These are phyloP conservation scores for Trypanosomatidae sp. DNA, from an alignment of 208 protist species.

Conservation along the genomic window DNA sequence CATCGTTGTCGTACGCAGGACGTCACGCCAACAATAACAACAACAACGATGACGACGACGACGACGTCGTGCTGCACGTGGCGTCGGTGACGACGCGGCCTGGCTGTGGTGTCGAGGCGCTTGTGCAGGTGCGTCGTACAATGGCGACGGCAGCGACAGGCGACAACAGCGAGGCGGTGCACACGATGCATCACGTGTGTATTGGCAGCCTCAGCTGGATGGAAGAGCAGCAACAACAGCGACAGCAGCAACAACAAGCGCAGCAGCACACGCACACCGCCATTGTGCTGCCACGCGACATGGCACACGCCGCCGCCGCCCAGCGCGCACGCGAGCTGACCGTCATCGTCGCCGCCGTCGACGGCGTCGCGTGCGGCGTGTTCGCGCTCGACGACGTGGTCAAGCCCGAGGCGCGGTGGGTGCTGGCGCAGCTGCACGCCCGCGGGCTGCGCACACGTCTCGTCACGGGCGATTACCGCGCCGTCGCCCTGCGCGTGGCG, in stretches of 20 bases:
- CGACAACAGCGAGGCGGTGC: no score
- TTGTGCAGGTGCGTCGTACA: slow-evolving; percentile 6
- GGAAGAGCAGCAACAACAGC: no score
- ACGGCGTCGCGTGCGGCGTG: slow-evolving; percentile 24
- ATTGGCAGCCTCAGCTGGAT: no score
- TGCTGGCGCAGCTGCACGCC: slow-evolving; percentile 49
- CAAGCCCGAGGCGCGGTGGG: slow-evolving; percentile 69
- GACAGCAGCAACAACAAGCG: neutral
- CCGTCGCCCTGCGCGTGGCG: slow-evolving; percentile 47
- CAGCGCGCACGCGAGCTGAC: slow-evolving; percentile 17
- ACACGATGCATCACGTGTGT: no score
- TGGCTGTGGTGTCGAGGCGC: slow-evolving; percentile 36
- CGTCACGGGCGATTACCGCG: slow-evolving; percentile 76
- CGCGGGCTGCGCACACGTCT: slow-evolving; percentile 36
- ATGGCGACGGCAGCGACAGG: neutral
- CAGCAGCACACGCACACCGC: slow-evolving; percentile 1
- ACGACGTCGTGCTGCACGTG: slow-evolving; percentile 9
- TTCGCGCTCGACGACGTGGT: slow-evolving; percentile 74
- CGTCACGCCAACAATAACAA: no score
- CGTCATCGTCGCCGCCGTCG: slow-evolving; percentile 67
- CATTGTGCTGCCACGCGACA: no score
- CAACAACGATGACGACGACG: neutral
- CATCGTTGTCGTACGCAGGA: no score
- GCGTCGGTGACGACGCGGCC: slow-evolving; percentile 20
- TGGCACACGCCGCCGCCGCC: neutral